phyloP scores from a whole-genome alignment of 495 filamentous ascomycete species.

The Filosporella fistucella region DNA sequence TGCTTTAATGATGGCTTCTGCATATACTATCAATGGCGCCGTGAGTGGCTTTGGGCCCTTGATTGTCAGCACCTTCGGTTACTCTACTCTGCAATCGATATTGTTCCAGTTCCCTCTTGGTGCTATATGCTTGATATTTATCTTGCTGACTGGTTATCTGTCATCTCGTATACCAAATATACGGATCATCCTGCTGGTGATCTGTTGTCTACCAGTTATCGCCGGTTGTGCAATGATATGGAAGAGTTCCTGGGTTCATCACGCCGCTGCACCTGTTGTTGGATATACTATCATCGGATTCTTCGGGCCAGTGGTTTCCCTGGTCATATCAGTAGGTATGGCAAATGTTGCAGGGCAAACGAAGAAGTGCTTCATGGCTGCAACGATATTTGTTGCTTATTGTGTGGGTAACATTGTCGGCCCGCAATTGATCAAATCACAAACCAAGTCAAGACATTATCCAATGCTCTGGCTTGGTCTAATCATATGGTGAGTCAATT shows the following conservation, averaged over 20 bases:
- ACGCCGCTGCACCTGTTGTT: slow-evolving; percentile 56
- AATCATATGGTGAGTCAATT: slow-evolving; percentile 59
- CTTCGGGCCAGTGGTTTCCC: slow-evolving; percentile 60
- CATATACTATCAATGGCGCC: slow-evolving; percentile 69
- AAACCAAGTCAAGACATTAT: slow-evolving; percentile 60
- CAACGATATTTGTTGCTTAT: slow-evolving; percentile 70
- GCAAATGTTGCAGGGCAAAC: slow-evolving; percentile 73
- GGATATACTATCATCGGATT: slow-evolving; percentile 69
- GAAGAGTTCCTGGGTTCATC: slow-evolving; percentile 61
- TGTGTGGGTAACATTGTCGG: slow-evolving; percentile 53
- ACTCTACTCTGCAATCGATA: slow-evolving; percentile 58
- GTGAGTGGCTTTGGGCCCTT: slow-evolving; percentile 73
- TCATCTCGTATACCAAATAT: slow-evolving; percentile 56
- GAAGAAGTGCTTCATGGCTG: slow-evolving; percentile 72
- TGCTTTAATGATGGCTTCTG: slow-evolving; percentile 53
- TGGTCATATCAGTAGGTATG: slow-evolving; percentile 64
- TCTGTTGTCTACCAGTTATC: slow-evolving; percentile 66
- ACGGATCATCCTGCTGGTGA: slow-evolving; percentile 56
- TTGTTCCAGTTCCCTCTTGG: slow-evolving; percentile 72
- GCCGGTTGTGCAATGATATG: slow-evolving; percentile 72
- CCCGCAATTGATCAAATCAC: slow-evolving; percentile 44
- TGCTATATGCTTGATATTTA: slow-evolving; percentile 56
- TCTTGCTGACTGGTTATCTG: slow-evolving; percentile 60
- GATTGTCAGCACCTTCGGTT: slow-evolving; percentile 73
- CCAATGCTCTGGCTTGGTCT: slow-evolving; percentile 65